Base-by-base conservation (phyloP, 305 asterid species). In the Solanum hybrid region DNA sequence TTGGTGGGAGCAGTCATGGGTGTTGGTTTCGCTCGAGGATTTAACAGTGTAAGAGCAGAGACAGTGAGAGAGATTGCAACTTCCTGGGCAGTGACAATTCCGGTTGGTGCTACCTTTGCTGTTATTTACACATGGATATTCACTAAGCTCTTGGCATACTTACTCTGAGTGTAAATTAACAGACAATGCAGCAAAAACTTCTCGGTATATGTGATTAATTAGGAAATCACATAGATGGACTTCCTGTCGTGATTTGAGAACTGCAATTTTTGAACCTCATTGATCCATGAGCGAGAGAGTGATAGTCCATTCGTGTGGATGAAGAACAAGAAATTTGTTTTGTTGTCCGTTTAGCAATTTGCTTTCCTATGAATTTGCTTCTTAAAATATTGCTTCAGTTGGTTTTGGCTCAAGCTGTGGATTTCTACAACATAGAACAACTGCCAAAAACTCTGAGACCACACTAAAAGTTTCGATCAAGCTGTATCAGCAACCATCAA, bases 1-100 rank as follows among this genome's bases (percentile, higher is more conserved):
- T 94, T 97, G 39, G 99, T 97, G 38, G 99, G 98, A 88, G 99
- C 99, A 4, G 99, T 96, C 27, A 97, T 97, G 99, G 99, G 99
- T 38, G 98, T 96, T 2, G 99, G 99, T 22, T 96, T 97, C 89
- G 98, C 99, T 8, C 89, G 99, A 61, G 99, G 99, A 89, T 94
- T 97, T 41, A 97, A 97, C 90, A 96, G 94, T 37, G 99, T 97
- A 14, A 91, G 99, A 87, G 97, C 97, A n/a, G 98, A 96, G 93
- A 96, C 98, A 1, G 99, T 97, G 90, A 95, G 93, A 92, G 99
- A 96, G 93, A 97, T 97, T 79, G 98, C 93, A 33, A 95, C 98
- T 88, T 96, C 99, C 29, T 97, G 99, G 99, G 95, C 79, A 79
- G 96, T 97, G 80, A 96, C 99, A 6, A 95, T 97, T 17, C 99